Evolutionary conservation across 2,329 filamentous ascomycete species (phyloP).

Genomic region (Venturia carpophila): DNA sequence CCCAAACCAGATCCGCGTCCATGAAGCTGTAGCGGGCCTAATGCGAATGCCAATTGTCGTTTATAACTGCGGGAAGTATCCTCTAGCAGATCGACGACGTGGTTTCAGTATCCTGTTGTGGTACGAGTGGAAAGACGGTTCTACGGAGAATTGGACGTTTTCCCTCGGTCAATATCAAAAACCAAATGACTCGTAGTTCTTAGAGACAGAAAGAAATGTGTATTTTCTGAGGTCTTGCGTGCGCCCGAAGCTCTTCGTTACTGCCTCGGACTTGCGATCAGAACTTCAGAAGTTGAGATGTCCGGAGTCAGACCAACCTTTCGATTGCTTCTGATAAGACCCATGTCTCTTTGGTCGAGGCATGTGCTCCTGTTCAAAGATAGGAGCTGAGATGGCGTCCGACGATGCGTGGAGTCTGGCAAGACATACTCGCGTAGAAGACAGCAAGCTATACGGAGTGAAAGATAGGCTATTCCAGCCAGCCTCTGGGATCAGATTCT

Average conservation of each 20-base stretch:
- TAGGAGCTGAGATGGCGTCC: slow-evolving; percentile 1
- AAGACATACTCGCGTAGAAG: background rate
- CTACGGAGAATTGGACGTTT: background rate
- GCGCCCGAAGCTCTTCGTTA: background rate
- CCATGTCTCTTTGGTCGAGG: background rate
- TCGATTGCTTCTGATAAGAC: background rate
- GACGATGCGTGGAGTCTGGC: background rate
- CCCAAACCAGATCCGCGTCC: background rate
- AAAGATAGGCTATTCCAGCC: background rate
- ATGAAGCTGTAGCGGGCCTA: background rate
- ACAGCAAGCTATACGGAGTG: background rate
- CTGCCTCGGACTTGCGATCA: background rate
- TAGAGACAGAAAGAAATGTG: too few relatives aligned
- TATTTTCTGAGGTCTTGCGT: too few relatives aligned
- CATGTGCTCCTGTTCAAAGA: background rate
- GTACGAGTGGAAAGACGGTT: background rate
- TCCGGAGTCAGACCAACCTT: background rate
- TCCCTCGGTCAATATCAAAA: background rate
- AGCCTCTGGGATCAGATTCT: background rate
- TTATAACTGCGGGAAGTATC: background rate
- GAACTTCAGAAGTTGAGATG: background rate
- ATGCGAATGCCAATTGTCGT: background rate
- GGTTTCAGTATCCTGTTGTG: background rate
- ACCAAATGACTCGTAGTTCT: background rate
- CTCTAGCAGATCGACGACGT: background rate